Base-by-base conservation (phyloP, 2,329 filamentous ascomycete species). In the Saccharata proteae region DNA sequence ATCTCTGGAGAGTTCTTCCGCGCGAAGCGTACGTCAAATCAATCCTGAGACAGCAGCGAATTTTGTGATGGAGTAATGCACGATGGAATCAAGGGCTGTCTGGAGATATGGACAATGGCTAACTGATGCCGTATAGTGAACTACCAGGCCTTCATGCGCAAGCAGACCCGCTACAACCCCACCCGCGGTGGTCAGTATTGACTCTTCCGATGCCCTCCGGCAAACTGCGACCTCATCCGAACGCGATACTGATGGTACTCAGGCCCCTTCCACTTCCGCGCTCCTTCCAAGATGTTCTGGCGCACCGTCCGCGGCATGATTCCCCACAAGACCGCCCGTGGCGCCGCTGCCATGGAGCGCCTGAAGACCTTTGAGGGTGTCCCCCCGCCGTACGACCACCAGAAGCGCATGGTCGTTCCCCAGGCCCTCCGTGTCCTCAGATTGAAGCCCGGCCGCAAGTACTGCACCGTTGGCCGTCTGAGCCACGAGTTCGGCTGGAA, bases 1-100 rank as follows among this genome's bases (percentile, higher is more conserved):
- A 98, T 98, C 77, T 98, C 90, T 52, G 90, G 90, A 71, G 90
- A 96, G 75, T 98, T 98, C 83, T 98, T 98, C 82, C 85, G 90
- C 67, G 79, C 88, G 53, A 98, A 98, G 81, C 81, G 90, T 98
- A 93, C 68, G 88, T 93, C 44, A 37, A 28, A 37, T 19, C 25
- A 11, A 23, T n/a, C 13, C 18, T 10, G 16, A 14, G 15, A 5
- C 24, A 15, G 7, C 13, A 4, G 12, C 14, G 19, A 6, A 21
- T 19, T 12, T 11, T 16, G 15, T 9, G 16, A 21, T 19, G 18
- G 27, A 29, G 6, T 26, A 30, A 19, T 26, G 32, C 25, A 23
- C 21, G 35, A 27, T 32, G 31, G 39, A 39, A 38, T 36, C 19
- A n/a, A n/a, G 17, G 6, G 22, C 17, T 16, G 23, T 26, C 23